Evolutionary conservation across 306 rosid species (phyloP).

Genomic region (Citrullus colocynthis): DNA sequence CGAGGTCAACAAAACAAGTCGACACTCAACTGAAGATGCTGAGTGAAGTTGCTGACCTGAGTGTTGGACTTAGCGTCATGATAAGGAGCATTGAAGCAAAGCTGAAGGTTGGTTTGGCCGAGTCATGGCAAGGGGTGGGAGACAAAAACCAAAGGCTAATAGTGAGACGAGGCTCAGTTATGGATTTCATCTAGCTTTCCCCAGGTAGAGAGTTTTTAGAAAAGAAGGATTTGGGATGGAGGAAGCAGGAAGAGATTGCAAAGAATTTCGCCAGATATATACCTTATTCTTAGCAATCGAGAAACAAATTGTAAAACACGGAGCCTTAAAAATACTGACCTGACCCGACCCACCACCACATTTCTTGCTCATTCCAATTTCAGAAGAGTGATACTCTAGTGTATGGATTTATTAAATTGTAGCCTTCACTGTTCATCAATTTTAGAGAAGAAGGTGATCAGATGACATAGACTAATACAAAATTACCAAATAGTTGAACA

Average conservation of each 20-base stretch:
- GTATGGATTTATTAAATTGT: background rate
- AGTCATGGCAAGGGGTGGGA: background rate
- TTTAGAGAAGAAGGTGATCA: background rate
- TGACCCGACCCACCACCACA: background rate
- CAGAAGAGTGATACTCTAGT: background rate
- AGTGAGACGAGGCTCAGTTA: background rate
- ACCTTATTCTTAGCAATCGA: background rate
- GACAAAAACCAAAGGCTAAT: background rate
- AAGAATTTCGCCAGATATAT: background rate
- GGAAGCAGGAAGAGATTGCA: background rate
- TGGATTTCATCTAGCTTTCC: background rate
- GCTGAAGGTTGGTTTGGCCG: background rate
- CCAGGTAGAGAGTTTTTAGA: background rate
- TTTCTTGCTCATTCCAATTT: background rate
- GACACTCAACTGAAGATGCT: background rate
- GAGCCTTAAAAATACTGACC: background rate
- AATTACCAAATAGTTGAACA: background rate
- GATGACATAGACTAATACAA: background rate
- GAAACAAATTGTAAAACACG: background rate
- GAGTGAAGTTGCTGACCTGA: background rate
- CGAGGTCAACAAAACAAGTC: background rate
- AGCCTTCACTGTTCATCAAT: background rate
- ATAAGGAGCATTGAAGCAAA: background rate
- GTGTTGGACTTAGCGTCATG: background rate
- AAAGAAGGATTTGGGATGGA: background rate